Base-by-base conservation (phyloP, 139 green algal species). In the Chlorella sp. region DNA sequence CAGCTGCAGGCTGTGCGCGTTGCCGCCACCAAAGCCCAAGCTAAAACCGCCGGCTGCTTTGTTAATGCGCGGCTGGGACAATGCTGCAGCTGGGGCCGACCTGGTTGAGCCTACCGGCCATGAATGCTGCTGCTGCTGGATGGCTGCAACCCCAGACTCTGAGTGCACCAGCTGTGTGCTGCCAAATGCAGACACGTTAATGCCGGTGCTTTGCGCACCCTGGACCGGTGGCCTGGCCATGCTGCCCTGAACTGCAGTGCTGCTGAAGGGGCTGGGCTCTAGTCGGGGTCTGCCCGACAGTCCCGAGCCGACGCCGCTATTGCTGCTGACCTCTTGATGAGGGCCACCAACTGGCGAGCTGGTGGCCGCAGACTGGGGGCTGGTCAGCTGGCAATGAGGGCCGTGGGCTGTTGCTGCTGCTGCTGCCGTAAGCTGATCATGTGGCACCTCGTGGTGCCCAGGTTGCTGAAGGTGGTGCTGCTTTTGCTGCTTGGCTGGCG, bases 261-360 rank as follows among this genome's bases (percentile, higher is more conserved):
- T 60, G 34, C 67, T n/a, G n/a, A 57, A 78, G 41, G 70, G 39
- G 70, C 39, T 60, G 39, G 21, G 70, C 39, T 18, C 39, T 41
- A 60, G 15, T 36, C 26, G 9, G 74, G 32, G 41, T 3, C 18
- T 55, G 30, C 69, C 63, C 6, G 51, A 62, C 74, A 41, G n/a
- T 21, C n/a, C 20, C 73, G 73, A 16, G 36, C 55, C 55, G 74
- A 55, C 55, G 44, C 74, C 55, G 74, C 55, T 69, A 55, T 81
- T 69, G 74, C 32, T n/a, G 55, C 74, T 81, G 32, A 18, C 55
- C 74, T 38, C 55, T 2, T 63, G 51, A 23, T 69, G 74, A 21
- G 62, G 28, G 51, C 55, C 65, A 67, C 60, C 60, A 20, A 67
- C 4, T 13, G 60, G 25, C 25, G 18, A 41, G n/a, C 15, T 30